These are phyloP conservation scores for Fagus crenata DNA, from an alignment of 306 rosid species.

Conservation along the genomic window DNA sequence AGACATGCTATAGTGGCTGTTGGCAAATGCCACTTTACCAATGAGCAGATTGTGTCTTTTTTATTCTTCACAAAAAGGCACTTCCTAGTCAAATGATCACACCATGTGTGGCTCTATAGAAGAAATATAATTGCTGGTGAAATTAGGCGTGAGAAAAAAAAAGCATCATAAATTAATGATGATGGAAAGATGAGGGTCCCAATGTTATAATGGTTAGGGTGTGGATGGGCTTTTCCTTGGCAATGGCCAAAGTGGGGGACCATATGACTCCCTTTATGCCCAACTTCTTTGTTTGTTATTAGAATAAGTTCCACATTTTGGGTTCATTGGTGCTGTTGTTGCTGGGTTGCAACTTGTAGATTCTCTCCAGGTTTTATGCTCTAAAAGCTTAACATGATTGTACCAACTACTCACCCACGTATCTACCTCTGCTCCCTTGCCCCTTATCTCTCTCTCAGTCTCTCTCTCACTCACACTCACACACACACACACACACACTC, in stretches of 20 bases:
- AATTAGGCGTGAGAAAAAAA: slow-evolving; percentile 54
- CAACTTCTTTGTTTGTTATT: slow-evolving; percentile 26
- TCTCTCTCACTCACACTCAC: too few relatives aligned
- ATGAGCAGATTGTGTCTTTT: neutral
- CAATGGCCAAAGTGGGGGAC: slow-evolving; percentile 44
- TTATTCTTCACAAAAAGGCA: slow-evolving; percentile 12
- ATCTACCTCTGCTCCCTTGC: slow-evolving; percentile 9
- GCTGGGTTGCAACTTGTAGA: slow-evolving; percentile 27
- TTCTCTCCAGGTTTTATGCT: slow-evolving; percentile 57
- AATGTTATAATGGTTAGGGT: slow-evolving; percentile 7
- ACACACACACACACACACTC: too few relatives aligned
- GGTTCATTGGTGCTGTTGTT: slow-evolving; percentile 30
- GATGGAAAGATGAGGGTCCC: slow-evolving; percentile 43
- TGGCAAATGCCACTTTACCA: slow-evolving; percentile 29
- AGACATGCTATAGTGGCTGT: too few relatives aligned
- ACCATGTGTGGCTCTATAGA: slow-evolving; percentile 47
- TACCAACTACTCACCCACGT: slow-evolving; percentile 19
- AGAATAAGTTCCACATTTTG: slow-evolving; percentile 41
- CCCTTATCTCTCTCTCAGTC: too few relatives aligned
- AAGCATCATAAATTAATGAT: slow-evolving; percentile 44
- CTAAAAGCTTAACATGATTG: slow-evolving; percentile 35
- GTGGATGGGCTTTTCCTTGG: slow-evolving; percentile 29
- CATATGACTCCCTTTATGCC: slow-evolving; percentile 49
- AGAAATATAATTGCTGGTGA: slow-evolving; percentile 25
- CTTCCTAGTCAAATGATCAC: slow-evolving; percentile 41